Percentiles rank a stretch among this genome's conserved stretches.
Conservation (phyloP, 2,329 filamentous ascomycete species). For the Paraphoma chrysanthemicola region DNA sequence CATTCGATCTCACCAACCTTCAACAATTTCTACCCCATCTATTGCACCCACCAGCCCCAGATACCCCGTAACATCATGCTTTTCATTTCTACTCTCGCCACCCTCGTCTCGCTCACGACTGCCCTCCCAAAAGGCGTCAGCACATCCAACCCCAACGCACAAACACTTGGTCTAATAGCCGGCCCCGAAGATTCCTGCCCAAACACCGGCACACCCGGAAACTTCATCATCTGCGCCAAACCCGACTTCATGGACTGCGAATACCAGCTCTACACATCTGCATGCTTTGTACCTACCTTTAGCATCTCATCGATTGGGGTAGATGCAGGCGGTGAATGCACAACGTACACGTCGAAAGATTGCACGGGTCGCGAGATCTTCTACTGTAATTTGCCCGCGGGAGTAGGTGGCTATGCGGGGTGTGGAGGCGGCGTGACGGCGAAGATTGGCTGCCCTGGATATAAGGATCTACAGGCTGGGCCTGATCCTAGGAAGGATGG, state of each 20-base stretch:
- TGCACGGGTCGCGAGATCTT: too few species aligned
- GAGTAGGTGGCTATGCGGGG: too few species aligned
- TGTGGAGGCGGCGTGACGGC: too few species aligned
- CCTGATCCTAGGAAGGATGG: too few species aligned
- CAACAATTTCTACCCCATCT: too few species aligned
- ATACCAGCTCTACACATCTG: neutral
- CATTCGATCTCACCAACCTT: too few species aligned
- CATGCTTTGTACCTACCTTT: neutral
- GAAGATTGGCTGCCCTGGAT: too few species aligned
- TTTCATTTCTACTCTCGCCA: neutral
- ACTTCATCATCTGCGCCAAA: neutral
- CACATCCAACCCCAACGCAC: neutral
- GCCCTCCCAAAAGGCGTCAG: neutral
- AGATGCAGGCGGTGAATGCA: neutral
- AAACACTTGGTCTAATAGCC: neutral
- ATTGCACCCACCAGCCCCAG: neutral
- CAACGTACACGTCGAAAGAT: too few species aligned
- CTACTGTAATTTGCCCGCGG: too few species aligned
- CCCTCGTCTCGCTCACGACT: neutral
- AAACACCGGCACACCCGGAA: neutral
- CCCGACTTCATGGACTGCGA: neutral
- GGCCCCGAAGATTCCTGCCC: neutral
- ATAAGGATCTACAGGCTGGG: too few species aligned
- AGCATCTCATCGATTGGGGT: neutral
- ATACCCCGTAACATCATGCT: neutral